phyloP scores from a whole-genome alignment of 2,329 filamentous ascomycete species.

The Exserohilum rostratum region DNA sequence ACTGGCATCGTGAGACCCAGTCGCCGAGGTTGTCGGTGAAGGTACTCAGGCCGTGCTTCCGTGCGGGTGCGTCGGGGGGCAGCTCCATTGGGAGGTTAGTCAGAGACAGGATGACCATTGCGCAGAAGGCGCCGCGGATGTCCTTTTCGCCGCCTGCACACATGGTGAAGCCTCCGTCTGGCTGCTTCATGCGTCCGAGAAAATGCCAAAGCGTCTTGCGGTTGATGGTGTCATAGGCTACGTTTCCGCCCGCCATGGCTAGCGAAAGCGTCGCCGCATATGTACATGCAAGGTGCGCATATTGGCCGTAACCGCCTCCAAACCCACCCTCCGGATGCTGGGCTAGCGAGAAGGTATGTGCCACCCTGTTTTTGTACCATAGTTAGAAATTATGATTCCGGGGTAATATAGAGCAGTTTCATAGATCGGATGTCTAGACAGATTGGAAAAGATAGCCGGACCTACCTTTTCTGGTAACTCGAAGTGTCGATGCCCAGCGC shows the following conservation, averaged over 20 bases:
- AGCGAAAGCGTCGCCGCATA: constrained; percentile 85
- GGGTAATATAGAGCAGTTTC: neutral
- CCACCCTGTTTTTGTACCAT: constrained; percentile 53
- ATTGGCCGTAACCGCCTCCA: constrained; percentile 90
- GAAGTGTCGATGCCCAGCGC: constrained; percentile 76
- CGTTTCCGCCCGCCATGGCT: constrained; percentile 75
- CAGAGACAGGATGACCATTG: constrained; percentile 80
- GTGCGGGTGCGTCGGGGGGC: constrained; percentile 72
- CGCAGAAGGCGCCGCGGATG: constrained; percentile 91
- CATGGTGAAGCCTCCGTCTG: constrained; percentile 88
- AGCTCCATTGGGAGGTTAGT: constrained; percentile 83
- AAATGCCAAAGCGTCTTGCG: constrained; percentile 88
- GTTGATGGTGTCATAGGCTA: constrained; percentile 77
- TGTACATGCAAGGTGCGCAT: constrained; percentile 84
- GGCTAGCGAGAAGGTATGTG: constrained; percentile 77
- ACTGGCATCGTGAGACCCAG: constrained; percentile 88
- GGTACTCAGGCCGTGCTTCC: constrained; percentile 65
- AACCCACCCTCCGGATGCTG: constrained; percentile 87
- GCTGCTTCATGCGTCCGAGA: constrained; percentile 84
- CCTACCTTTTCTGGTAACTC: constrained; percentile 67
- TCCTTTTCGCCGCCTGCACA: constrained; percentile 88
- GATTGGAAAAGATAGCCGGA: constrained; percentile 11
- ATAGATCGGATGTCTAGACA: neutral
- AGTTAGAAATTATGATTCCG: constrained; percentile 17
- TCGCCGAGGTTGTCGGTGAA: constrained; percentile 77